Evolutionary conservation across 148 eudicot species (phyloP), one percentile per base, ranked within the genome.

Genomic region (Cornus kousa): DNA sequence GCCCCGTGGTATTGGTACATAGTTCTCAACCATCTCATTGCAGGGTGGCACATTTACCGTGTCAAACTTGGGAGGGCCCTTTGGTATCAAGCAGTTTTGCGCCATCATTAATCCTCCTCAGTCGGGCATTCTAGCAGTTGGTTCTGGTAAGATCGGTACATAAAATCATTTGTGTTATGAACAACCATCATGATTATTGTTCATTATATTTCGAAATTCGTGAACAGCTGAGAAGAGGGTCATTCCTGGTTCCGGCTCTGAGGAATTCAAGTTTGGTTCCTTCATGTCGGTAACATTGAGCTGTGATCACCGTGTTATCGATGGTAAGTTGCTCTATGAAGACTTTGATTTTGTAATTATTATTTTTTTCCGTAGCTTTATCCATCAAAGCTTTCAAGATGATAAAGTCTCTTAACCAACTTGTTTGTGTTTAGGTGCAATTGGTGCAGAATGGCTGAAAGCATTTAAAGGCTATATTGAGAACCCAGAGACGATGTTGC

Each of bases 51-150:
- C 98, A 74, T 96, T 96, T 77, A 96, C 98, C 1, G 99, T 94
- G 72, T 88, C 97, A 22, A 96, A 96, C 77, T 87, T 94, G 84
- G 99, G 99, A 82, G 99, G 98, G 55, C 94, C 99, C 28, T 96
- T 96, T 80, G 97, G 99, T 60, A 88, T 96, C 85, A 96, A 94
- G 81, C 99, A 96, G 66, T 96, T 96, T 78, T 94, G 99, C 75
- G 98, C 99, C 80, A 96, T 96, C 77, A 86, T 94, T 76, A 96
- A 96, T 86, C 99, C 99, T 82, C 98, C 99, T 32, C 99, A 96
- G 73, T 83, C 99, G 8, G 99, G 91, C 80, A 96, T 96, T 85
- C 90, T 96, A 46, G 98, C 99, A 37, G 89, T 96, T 77, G 99
- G 99, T 8, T 82, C 97, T 62, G 95, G 99, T 96, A 86, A 87